phyloP scores from a whole-genome alignment of 208 protist species.

The Leishmania arabica region DNA sequence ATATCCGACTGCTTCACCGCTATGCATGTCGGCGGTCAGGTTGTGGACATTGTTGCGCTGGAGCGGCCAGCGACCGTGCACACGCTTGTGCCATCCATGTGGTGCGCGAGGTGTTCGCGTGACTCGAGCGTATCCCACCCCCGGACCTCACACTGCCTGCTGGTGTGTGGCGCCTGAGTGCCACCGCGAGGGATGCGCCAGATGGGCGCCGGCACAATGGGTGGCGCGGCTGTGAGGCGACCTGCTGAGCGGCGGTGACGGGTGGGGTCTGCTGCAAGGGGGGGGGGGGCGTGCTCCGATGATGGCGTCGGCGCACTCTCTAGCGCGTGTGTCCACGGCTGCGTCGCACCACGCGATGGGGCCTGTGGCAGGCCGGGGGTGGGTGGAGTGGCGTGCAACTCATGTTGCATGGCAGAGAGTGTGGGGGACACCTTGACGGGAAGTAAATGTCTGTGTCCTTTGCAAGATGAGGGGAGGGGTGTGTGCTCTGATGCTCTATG shows the following conservation, averaged over 20 bases:
- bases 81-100: not conserved
- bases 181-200: not conserved
- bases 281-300: not conserved
- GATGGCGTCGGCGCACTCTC: not conserved
- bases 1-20: not conserved
- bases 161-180: not conserved
- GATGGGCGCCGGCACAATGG: no score
- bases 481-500: not conserved
- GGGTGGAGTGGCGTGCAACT: no score
- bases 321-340: not conserved
- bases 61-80: not conserved
- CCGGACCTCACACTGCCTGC: no score
- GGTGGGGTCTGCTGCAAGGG: not conserved
- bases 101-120: not conserved
- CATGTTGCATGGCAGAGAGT: no score
- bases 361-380: not conserved
- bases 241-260: not conserved
- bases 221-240: not conserved
- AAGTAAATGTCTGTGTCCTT: not conserved
- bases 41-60: not conserved
- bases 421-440: not conserved
- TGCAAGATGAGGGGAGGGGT: no score
- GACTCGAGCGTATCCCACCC: no score
- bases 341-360: not conserved
- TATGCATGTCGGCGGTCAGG: not conserved